Conservation (phyloP, 108 stramenopile species). For the Pseudonitzschia delicatissima region DNA sequence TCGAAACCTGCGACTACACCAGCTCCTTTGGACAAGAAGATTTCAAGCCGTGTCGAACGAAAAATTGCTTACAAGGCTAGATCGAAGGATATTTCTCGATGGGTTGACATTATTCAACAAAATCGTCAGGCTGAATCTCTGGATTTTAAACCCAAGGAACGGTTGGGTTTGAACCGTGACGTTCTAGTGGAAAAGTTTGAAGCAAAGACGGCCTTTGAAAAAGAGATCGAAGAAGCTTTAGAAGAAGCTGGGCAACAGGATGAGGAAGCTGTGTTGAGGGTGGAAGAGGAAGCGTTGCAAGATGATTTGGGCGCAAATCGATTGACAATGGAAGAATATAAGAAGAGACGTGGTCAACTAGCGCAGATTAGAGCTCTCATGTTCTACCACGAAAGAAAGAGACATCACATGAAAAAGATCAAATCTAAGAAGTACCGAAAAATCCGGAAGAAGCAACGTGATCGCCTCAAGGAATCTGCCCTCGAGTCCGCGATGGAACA, state of each 20-base stretch:
- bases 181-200: conserved; percentile 79
- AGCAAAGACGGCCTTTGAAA: conserved; percentile 91
- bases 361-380: conserved; percentile 94
- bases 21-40: conserved; percentile 69
- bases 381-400: conserved; percentile 99
- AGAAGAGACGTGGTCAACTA: conserved; percentile 90
- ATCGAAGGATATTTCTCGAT: conserved; percentile 69
- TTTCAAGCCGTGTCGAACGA: conserved; percentile 82
- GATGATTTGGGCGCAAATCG: conserved; percentile 87
- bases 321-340: conserved; percentile 86
- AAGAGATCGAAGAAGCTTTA: conserved; percentile 80
- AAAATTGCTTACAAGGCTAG: conserved; percentile 81
- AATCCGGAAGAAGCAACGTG: conserved; percentile 86
- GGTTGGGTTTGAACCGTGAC: conserved; percentile 46
- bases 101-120: conserved; percentile 80
- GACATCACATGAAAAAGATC: conserved; percentile 98
- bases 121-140: conserved; percentile 92
- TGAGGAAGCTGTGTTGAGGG: conserved; percentile 72
- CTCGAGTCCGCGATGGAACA: conserved; percentile 60
- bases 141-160: conserved; percentile 85
- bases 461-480: conserved; percentile 75
- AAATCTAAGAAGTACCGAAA: conserved; percentile 97
- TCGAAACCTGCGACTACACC: conserved; percentile 43
- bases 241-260: conserved; percentile 81
- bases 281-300: conserved; percentile 47